Evolutionary conservation across 768 basidiomycete species (phyloP).

Genomic region (Leucocoprinus sp.): DNA sequence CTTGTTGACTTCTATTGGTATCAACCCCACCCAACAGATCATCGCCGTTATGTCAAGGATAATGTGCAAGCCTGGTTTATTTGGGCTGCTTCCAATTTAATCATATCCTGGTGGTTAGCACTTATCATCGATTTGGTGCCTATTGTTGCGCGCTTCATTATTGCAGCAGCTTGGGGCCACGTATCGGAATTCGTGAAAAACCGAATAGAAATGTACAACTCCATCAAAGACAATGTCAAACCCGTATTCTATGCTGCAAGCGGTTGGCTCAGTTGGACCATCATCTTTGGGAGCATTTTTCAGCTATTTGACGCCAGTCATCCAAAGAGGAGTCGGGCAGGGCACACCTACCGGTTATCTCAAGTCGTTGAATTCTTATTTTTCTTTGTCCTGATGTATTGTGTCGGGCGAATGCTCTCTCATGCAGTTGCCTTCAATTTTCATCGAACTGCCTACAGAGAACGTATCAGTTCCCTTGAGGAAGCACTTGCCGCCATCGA

Average conservation of each 20-base stretch:
- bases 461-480: constrained; percentile 54
- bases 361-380: constrained; percentile 68
- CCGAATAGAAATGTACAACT: constrained; percentile 60
- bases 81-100: constrained; percentile 72
- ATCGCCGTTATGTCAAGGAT: constrained; percentile 52
- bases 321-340: constrained; percentile 38
- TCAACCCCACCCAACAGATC: constrained; percentile 43
- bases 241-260: constrained; percentile 67
- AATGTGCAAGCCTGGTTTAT: constrained; percentile 75
- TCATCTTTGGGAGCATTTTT: constrained; percentile 65
- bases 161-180: constrained; percentile 65
- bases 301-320: constrained; percentile 38
- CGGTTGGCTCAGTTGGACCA: constrained; percentile 66
- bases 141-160: constrained; percentile 38
- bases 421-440: constrained; percentile 68
- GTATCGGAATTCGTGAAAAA: constrained; percentile 62
- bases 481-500: constrained; percentile 54
- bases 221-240: constrained; percentile 62
- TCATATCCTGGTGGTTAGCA: constrained; percentile 75
- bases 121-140: constrained; percentile 66
- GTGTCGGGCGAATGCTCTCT: constrained; percentile 57
- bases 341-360: constrained; percentile 50
- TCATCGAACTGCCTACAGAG: constrained; percentile 69
- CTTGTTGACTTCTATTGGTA: constrained; percentile 68
- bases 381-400: constrained; percentile 61